phyloP scores from a whole-genome alignment of 129 eudicot species.

The Arctium minus region DNA sequence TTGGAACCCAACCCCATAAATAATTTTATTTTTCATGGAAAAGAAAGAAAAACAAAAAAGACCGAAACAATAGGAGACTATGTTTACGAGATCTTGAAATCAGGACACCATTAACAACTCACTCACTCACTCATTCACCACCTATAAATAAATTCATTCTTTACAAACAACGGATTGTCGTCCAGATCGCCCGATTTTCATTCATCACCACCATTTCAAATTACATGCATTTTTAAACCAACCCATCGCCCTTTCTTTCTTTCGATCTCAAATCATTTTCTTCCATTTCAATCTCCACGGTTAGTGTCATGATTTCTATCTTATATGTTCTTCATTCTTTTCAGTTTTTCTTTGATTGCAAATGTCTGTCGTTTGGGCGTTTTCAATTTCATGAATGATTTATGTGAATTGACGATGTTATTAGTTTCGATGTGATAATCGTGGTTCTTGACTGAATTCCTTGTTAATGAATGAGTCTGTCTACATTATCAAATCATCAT shows the following conservation, averaged over 20 bases:
- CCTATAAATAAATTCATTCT: neutral
- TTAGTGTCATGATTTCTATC: neutral
- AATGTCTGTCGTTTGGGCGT: neutral
- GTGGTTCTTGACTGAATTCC: neutral
- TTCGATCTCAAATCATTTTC: neutral
- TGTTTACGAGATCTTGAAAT: neutral
- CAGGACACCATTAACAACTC: neutral
- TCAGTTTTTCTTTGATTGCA: neutral
- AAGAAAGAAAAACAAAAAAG: neutral
- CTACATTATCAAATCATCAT: neutral
- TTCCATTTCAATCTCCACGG: neutral
- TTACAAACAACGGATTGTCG: slow-evolving; percentile 15
- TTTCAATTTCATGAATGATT: neutral
- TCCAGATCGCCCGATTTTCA: slow-evolving; percentile 31
- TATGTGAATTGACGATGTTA: neutral
- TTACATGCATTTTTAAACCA: slow-evolving; percentile 20
- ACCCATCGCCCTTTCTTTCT: slow-evolving; percentile 13
- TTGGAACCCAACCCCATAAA: no score
- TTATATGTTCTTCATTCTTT: neutral
- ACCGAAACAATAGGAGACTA: slow-evolving; percentile 11
- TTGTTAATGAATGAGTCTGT: neutral
- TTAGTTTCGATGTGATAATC: neutral
- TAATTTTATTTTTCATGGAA: no score
- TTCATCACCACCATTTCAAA: slow-evolving; percentile 16
- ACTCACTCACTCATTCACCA: neutral